Evolutionary conservation across 1,284 basidiomycete species (phyloP).

Genomic region (Trichosporon faecale): DNA sequence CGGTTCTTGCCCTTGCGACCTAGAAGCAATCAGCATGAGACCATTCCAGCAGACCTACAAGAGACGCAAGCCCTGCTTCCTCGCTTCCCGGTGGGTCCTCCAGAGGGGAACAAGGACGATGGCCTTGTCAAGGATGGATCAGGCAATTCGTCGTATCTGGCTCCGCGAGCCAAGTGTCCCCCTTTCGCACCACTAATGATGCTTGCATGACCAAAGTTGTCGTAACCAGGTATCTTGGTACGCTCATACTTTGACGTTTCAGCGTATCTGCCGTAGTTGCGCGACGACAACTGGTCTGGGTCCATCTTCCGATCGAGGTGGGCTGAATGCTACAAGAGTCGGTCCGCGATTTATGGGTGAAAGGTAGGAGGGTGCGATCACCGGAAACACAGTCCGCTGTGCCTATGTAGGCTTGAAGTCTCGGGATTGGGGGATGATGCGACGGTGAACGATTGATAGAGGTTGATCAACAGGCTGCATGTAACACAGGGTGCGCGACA

Average conservation of each 20-base stretch:
- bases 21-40: slow-evolving; percentile 16
- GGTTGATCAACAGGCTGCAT: background rate
- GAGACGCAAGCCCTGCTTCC: slow-evolving; percentile 50
- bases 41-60: slow-evolving; percentile 32
- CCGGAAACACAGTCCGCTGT: background rate
- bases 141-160: background rate
- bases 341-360: background rate
- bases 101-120: slow-evolving; percentile 20
- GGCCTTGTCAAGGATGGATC: background rate
- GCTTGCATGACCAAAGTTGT: background rate
- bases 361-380: too few species aligned
- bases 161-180: background rate
- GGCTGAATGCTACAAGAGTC: background rate
- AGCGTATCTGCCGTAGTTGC: background rate
- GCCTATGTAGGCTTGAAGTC: background rate
- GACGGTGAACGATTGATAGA: background rate
- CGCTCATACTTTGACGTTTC: background rate
- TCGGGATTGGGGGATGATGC: too few species aligned
- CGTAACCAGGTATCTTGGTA: background rate
- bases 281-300: background rate
- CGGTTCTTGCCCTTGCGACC: slow-evolving; percentile 86
- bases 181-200: background rate
- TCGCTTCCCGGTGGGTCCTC: slow-evolving; percentile 36
- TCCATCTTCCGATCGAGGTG: background rate
- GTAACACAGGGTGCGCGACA: background rate